phyloP scores from a whole-genome alignment of 208 protist species.

The Wallacemonas sp. region DNA sequence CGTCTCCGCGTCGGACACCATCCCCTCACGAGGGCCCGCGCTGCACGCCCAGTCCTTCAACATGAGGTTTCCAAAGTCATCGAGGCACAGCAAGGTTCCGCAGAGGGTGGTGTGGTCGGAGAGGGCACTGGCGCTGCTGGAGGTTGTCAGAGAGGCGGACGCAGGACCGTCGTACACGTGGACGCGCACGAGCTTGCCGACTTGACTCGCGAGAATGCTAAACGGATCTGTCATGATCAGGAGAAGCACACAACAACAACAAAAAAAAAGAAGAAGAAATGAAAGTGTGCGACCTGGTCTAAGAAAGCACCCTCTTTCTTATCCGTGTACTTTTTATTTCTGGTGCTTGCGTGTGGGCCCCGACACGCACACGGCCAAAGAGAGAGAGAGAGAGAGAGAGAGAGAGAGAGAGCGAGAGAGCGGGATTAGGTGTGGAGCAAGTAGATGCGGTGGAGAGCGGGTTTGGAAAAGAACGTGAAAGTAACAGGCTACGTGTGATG shows the following conservation, averaged over 20 bases:
- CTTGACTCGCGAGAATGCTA: slow-evolving; percentile 41
- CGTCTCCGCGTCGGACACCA: not conserved
- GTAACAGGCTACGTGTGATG: too few species aligned
- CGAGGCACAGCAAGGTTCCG: slow-evolving; percentile 63
- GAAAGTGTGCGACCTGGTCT: not conserved
- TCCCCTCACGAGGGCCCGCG: not conserved
- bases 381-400: too few species aligned
- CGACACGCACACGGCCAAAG: too few species aligned
- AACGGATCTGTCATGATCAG: slow-evolving; percentile 49
- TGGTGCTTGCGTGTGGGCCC: too few species aligned
- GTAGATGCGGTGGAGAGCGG: too few species aligned
- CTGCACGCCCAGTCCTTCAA: slow-evolving; percentile 45
- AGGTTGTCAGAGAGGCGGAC: not conserved
- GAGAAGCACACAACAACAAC: slow-evolving; percentile 11
- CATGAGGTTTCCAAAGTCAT: slow-evolving; percentile 74
- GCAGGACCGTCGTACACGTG: slow-evolving; percentile 28
- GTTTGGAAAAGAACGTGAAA: too few species aligned
- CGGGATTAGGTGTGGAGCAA: too few species aligned
- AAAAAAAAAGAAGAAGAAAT: slow-evolving; percentile 23
- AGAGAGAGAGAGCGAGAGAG: too few species aligned
- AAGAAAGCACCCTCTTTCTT: not conserved
- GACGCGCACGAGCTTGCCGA: slow-evolving; percentile 44
- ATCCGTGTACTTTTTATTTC: slow-evolving; percentile 5
- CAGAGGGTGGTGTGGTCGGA: slow-evolving; percentile 19
- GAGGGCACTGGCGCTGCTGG: slow-evolving; percentile 2